Conservation (phyloP, 2,329 filamentous ascomycete species). For the Leptographium wingfieldii region DNA sequence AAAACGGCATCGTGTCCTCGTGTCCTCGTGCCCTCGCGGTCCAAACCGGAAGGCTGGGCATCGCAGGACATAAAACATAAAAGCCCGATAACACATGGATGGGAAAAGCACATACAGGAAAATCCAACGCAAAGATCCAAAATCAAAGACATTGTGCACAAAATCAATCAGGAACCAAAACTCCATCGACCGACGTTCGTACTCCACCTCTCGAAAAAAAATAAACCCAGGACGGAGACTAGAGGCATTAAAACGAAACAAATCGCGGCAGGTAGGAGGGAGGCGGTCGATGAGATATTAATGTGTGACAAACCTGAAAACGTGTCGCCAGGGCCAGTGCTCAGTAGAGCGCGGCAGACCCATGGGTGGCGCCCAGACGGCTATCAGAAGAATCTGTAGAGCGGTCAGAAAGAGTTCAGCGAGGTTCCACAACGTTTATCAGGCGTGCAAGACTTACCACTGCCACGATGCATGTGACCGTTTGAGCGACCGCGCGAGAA, state of each 20-base stretch:
- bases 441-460: constrained; percentile 29
- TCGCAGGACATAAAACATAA: neutral
- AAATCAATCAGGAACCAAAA: neutral
- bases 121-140: neutral
- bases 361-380: constrained; percentile 2
- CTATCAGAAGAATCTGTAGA: constrained; percentile 9
- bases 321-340: neutral
- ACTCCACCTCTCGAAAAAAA: neutral
- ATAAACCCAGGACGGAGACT: neutral
- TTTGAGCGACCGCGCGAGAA: constrained; percentile 45
- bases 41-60: neutral
- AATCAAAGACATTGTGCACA: neutral
- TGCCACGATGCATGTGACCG: constrained; percentile 49
- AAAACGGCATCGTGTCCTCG: constrained; percentile 1
- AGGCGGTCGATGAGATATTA: neutral
- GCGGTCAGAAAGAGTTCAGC: neutral
- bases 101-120: neutral
- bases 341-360: constrained; percentile 6
- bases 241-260: constrained; percentile 1
- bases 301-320: neutral
- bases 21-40: neutral
- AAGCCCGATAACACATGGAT: neutral
- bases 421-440: neutral
- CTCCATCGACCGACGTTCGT: neutral
- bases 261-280: neutral